A percentile compares a stretch with the other conserved stretches of the same genome.
Evolutionary conservation across 352 stramenopile species (phyloP).

Genomic region (Phytophthora kernoviae): DNA sequence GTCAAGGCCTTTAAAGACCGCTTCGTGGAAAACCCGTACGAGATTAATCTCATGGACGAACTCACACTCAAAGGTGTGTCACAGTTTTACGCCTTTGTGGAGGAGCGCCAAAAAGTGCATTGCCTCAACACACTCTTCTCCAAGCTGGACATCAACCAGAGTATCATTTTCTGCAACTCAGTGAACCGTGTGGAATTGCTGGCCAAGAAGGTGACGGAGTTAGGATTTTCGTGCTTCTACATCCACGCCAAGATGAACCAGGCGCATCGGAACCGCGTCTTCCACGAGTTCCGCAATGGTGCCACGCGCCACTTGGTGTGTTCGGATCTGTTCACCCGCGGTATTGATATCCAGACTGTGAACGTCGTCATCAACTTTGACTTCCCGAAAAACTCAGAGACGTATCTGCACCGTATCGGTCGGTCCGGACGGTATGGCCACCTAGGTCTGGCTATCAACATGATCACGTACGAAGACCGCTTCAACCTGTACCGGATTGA

Average conservation of each 20-base stretch:
- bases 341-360: slow-evolving; percentile 99
- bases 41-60: slow-evolving; percentile 99
- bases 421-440: slow-evolving; percentile 98
- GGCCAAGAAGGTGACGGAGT: slow-evolving; percentile 99
- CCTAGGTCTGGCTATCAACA: slow-evolving; percentile 98
- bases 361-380: slow-evolving; percentile 99
- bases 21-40: slow-evolving; percentile 98
- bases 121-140: slow-evolving; percentile 99
- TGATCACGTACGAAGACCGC: slow-evolving; percentile 99
- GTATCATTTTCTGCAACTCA: slow-evolving; percentile 99
- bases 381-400: slow-evolving; percentile 99
- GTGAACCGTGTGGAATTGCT: slow-evolving; percentile 99
- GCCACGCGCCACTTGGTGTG: slow-evolving; percentile 97
- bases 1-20: slow-evolving; percentile 99
- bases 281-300: slow-evolving; percentile 99
- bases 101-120: slow-evolving; percentile 99
- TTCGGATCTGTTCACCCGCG: slow-evolving; percentile 98
- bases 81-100: slow-evolving; percentile 99
- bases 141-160: slow-evolving; percentile 99
- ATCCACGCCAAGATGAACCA: slow-evolving; percentile 99
- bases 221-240: slow-evolving; percentile 99
- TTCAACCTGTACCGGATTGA: slow-evolving; percentile 98
- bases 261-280: slow-evolving; percentile 98
- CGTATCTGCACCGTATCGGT: slow-evolving; percentile 99
- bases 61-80: slow-evolving; percentile 98